Conservation (phyloP, 2,329 filamentous ascomycete genomes). For the Sporothrix pallida region DNA sequence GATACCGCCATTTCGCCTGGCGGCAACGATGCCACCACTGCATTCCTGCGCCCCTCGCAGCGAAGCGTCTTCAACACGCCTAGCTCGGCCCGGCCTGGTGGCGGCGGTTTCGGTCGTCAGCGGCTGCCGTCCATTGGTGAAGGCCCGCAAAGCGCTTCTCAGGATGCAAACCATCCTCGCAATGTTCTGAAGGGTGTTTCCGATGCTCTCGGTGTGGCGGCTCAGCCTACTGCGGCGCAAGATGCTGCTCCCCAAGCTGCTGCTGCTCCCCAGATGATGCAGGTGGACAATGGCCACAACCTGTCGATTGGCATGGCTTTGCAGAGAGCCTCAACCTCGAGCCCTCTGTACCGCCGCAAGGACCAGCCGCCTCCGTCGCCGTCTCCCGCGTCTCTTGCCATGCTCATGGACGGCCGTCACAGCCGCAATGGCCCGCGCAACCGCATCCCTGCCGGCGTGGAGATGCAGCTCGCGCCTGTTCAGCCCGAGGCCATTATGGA, state of each 20-base stretch:
- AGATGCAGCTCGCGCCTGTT: conserved; percentile 60
- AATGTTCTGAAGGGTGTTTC: conserved; percentile 40
- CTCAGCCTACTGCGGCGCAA: conserved; percentile 39
- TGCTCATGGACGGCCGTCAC: conserved; percentile 63
- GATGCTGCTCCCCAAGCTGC: not conserved
- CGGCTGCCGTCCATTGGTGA: conserved; percentile 82
- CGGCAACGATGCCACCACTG: conserved; percentile 69
- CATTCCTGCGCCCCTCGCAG: conserved; percentile 69
- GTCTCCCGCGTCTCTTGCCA: conserved; percentile 66
- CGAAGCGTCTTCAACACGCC: conserved; percentile 73
- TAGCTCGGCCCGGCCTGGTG: conserved; percentile 66
- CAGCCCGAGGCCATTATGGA: conserved; percentile 58
- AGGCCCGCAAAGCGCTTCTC: conserved; percentile 50
- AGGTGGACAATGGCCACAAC: conserved; percentile 35
- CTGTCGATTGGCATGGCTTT: conserved; percentile 55
- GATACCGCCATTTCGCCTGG: conserved; percentile 77
- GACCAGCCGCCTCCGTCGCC: conserved; percentile 70
- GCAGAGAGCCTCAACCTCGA: conserved; percentile 70
- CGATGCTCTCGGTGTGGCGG: conserved; percentile 22
- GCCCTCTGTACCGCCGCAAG: conserved; percentile 60
- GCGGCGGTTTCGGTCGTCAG: conserved; percentile 64
- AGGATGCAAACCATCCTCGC: conserved; percentile 40
- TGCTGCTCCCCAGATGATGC: not conserved
- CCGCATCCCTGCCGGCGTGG: conserved; percentile 74
- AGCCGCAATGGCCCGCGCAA: conserved; percentile 75